phyloP scores from a whole-genome alignment of 805 yeast genomes.

The Hanseniaspora clermontiae region DNA sequence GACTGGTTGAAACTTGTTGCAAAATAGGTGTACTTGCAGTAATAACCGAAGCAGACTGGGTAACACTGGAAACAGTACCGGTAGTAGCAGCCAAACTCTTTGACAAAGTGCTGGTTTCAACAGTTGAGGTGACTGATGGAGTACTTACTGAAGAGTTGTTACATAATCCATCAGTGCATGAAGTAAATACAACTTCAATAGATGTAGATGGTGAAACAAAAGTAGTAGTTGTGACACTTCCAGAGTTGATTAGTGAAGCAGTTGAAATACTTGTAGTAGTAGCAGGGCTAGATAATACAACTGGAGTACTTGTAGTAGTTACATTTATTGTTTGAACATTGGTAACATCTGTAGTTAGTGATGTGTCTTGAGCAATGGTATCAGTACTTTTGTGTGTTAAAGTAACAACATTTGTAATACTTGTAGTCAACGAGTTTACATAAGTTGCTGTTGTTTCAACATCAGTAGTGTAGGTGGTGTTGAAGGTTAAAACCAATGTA shows the following conservation, averaged over 20 bases:
- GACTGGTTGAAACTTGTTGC: neutral
- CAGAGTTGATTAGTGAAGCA: neutral
- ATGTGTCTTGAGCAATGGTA: neutral
- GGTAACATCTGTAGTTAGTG: neutral
- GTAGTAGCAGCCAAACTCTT: neutral
- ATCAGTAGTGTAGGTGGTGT: neutral
- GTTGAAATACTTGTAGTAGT: neutral
- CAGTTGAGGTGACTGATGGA: neutral
- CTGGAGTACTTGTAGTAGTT: neutral
- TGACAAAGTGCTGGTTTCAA: neutral
- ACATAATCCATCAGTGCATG: neutral
- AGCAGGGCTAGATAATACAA: neutral
- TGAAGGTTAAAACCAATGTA: neutral
- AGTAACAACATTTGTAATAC: neutral
- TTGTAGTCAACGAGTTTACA: neutral
- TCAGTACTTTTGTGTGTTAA: neutral
- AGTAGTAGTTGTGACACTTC: too few species aligned
- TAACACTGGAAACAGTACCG: neutral
- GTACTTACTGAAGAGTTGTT: neutral
- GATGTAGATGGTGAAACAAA: neutral
- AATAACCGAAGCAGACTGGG: neutral
- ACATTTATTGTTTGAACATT: neutral
- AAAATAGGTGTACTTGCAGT: neutral
- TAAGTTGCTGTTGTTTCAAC: neutral
- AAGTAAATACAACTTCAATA: neutral